Evolutionary conservation across 2,329 filamentous ascomycete genomes (phyloP).

Genomic region (Bisporella sp.): DNA sequence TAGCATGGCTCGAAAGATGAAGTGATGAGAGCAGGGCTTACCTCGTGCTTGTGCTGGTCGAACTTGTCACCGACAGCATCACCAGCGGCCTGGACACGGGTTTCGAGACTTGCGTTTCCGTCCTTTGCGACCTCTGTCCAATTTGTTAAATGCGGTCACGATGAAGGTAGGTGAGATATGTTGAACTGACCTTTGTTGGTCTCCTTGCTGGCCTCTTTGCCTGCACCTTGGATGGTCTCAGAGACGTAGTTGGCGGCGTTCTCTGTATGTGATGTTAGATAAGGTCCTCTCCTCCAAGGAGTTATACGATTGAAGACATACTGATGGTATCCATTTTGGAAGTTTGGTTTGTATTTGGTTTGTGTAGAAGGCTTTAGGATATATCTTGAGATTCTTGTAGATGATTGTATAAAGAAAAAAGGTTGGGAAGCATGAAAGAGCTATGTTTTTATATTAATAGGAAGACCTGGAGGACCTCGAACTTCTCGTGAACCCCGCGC

Average conservation of each 20-base stretch:
- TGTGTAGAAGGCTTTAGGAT: background rate
- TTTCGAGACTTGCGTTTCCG: slow-evolving; percentile 31
- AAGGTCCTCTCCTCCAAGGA: too few species aligned
- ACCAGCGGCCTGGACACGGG: slow-evolving; percentile 40
- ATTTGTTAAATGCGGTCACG: slow-evolving; percentile 1
- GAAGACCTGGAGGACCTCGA: too few species aligned
- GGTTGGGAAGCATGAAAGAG: background rate
- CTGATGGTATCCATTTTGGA: slow-evolving; percentile 24
- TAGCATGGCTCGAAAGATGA: background rate
- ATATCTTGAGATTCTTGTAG: background rate
- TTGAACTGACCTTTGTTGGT: slow-evolving; percentile 38
- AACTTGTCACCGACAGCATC: slow-evolving; percentile 42
- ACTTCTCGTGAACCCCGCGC: too few species aligned
- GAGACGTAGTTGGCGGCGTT: slow-evolving; percentile 47
- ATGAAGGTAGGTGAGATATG: background rate
- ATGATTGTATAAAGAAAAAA: background rate
- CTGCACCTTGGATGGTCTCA: slow-evolving; percentile 41
- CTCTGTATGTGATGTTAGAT: slow-evolving; percentile 8
- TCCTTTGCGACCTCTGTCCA: slow-evolving; percentile 38
- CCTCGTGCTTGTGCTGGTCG: slow-evolving; percentile 34
- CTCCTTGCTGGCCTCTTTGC: slow-evolving; percentile 43
- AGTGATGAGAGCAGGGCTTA: background rate
- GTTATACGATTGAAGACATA: slow-evolving; percentile 2
- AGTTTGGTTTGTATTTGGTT: slow-evolving; percentile 4
- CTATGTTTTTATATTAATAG: too few species aligned